Base-by-base conservation (phyloP, 495 filamentous ascomycete species). In the Podospora bellae-mahoneyi region DNA sequence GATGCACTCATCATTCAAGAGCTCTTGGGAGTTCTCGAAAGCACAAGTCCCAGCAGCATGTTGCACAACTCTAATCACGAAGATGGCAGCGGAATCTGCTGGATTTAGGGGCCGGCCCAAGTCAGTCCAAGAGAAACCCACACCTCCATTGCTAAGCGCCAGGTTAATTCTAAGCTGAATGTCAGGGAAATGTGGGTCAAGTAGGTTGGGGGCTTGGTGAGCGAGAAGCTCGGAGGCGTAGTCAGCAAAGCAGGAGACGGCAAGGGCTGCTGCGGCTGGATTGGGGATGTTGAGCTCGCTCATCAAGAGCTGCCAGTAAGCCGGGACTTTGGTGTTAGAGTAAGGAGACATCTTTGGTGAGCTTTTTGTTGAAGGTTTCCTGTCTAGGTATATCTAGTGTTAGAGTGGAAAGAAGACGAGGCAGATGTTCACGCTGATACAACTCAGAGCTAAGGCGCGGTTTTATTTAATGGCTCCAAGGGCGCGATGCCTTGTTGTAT, bases 211-310 rank as follows among this genome's bases (percentile, higher is more conserved):
- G 2, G 61, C 32, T 9, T 64, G 5, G 56, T 55, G 3, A n/a
- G 9, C 18, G 7, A 68, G 66, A 19, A 64, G 64, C 20, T 55
- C 10, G 20, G n/a, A 19, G 16, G 34, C 23, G 62, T 68, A 68
- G 34, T 30, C 19, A 23, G 3, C 28, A 32, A 68, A 68, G 62
- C 60, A 58, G 13, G 28, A 39, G n/a, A 67, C 44, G 48, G 63
- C 6, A 53, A 63, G 63, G 4, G 4, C 13, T 7, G 60, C n/a
- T 5, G 28, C 2, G 2, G 62, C n/a, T 5, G 48, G n/a, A 6
- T 1, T 59, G 13, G 13, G 0, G n/a, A 67, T 15, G 0, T 59
- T 4, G 60, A 67, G 66, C 13, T 57, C 39, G 48, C 6, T 19
- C 3, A 6, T 23, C 18, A 15, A 67, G 53, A 28, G 63, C 26